Base-by-base conservation (phyloP, 495 filamentous ascomycete species). In the Chlorociboria aeruginascens region DNA sequence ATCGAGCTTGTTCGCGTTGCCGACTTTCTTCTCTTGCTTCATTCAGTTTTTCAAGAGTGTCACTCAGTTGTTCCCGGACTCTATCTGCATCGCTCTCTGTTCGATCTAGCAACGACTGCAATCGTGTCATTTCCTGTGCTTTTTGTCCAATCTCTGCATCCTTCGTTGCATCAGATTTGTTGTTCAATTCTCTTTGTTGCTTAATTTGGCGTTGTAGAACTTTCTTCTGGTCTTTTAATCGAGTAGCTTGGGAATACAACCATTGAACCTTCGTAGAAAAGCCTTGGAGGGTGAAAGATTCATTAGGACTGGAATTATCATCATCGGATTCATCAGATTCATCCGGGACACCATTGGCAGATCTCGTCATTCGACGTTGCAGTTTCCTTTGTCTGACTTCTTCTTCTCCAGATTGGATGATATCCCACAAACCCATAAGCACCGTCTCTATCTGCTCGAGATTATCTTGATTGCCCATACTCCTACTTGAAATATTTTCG, bases 171-270 rank as follows among this genome's bases (percentile, higher is more conserved):
- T 75, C 76, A 43, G 69, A 72, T 52, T 69, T 70, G 72, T 70
- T 85, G 60, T 89, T 92, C 43, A 94, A 73, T 56, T 92, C 86
- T 35, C 87, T 81, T 63, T 96, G 89, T 60, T 94, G 86, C 65
- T 93, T 87, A 54, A 95, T 86, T 54, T 96, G 88, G 3, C 86
- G 79, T 50, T 84, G 81, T 17, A 95, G 65, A 13, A 89, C 89
- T 41, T 74, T 74, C 62, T 94, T 89, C 53, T 95, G 86, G 51
- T 95, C 86, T 33, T 83, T 74, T 17, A 94, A 65, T n/a, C 69
- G 65, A 7, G 74, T 74, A 11, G 76, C 72, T 46, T 75, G 76
- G 25, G 64, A 69, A 54, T 83, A 85, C 7, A 97, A 67, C 56
- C 76, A 77, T 58, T 86, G 83, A 1, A 98, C 75, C 61, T 83